Evolutionary conservation across 495 filamentous ascomycete species (phyloP).

Genomic region (Penicillium goetzii): DNA sequence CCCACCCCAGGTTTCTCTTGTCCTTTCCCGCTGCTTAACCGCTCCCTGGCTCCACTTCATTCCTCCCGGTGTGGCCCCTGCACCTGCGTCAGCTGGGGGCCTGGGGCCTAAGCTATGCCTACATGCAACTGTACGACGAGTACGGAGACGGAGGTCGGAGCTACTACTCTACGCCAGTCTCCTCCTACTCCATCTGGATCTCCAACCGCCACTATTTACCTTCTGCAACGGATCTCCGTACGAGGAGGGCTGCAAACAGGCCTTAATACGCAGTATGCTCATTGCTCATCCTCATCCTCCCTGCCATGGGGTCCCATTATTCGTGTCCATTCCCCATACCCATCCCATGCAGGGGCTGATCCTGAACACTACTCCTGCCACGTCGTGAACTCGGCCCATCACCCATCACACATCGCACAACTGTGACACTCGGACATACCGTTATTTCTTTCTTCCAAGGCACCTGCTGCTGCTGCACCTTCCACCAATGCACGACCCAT

Average conservation of each 20-base stretch:
- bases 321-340: background rate
- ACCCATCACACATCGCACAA: conserved; percentile 9
- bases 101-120: conserved; percentile 10
- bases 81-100: conserved; percentile 7
- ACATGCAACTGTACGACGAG: background rate
- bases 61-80: conserved; percentile 3
- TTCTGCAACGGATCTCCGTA: background rate
- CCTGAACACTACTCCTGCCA: conserved; percentile 9
- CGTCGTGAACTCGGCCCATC: background rate
- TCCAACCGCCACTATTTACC: background rate
- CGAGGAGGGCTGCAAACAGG: background rate
- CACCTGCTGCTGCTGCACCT: conserved; percentile 9
- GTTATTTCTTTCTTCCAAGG: background rate
- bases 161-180: background rate
- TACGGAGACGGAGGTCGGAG: background rate
- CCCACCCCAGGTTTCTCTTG: conserved; percentile 5
- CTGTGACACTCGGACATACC: conserved; percentile 25
- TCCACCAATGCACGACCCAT: background rate
- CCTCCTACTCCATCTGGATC: background rate
- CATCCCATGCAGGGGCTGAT: conserved; percentile 30
- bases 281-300: background rate
- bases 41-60: background rate
- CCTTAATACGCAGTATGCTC: background rate
- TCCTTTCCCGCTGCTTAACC: conserved; percentile 7
- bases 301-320: background rate